phyloP scores from a whole-genome alignment of 495 filamentous ascomycete species.

The Aspergillus avenaceus region DNA sequence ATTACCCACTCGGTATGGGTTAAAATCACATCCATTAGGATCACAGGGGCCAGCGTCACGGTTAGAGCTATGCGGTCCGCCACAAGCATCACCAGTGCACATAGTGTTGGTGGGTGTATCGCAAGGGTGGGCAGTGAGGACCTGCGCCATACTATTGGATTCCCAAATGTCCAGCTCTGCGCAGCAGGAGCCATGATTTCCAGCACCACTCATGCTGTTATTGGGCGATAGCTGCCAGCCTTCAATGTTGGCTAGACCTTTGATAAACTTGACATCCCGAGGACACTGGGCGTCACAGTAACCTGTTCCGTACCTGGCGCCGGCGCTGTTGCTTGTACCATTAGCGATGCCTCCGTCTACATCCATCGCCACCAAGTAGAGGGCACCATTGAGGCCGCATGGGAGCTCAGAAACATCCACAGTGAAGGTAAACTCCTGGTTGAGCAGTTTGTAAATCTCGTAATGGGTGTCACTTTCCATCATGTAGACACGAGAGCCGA shows the following conservation, averaged over 20 bases:
- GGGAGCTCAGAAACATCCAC: conserved; percentile 61
- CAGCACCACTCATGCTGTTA: conserved; percentile 57
- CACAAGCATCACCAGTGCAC: conserved; percentile 56
- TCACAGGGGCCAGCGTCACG: conserved; percentile 61
- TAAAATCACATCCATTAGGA: conserved; percentile 76
- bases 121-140: conserved; percentile 63
- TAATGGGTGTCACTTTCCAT: conserved; percentile 53
- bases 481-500: conserved; percentile 60
- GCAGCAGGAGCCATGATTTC: conserved; percentile 63
- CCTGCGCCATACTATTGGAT: conserved; percentile 57
- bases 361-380: conserved; percentile 67
- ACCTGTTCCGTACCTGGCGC: conserved; percentile 68
- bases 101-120: conserved; percentile 48
- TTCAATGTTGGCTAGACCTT: conserved; percentile 60
- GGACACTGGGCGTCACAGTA: conserved; percentile 76
- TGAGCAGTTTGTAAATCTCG: conserved; percentile 53
- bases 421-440: conserved; percentile 65
- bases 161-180: conserved; percentile 74
- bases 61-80: conserved; percentile 39
- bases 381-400: conserved; percentile 69
- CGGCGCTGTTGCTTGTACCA: conserved; percentile 57
- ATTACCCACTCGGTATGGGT: conserved; percentile 65
- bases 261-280: conserved; percentile 62
- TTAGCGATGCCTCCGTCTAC: conserved; percentile 52
- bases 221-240: conserved; percentile 56